Conservation (phyloP, 805 yeast species). For the Clavispora fructus region DNA sequence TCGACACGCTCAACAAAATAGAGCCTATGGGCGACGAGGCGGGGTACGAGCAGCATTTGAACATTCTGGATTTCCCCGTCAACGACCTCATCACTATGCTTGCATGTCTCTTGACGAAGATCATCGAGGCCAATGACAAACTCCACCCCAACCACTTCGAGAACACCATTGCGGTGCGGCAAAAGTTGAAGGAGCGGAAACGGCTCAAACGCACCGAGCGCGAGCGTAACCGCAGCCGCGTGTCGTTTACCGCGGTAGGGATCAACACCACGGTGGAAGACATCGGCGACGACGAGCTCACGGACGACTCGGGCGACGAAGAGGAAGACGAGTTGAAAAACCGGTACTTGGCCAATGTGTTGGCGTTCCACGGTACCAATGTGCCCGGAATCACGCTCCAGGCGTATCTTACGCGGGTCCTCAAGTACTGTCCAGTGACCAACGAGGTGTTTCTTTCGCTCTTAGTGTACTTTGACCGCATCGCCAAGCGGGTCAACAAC, state of each 20-base stretch:
- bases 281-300: conserved; percentile 20
- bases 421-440: conserved; percentile 97
- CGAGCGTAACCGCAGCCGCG: conserved; percentile 2
- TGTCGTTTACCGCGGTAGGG: conserved; percentile 9
- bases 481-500: conserved; percentile 75
- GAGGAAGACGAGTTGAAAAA: conserved; percentile 42
- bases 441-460: conserved; percentile 90
- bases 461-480: conserved; percentile 89
- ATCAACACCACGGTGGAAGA: conserved; percentile 15
- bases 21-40: conserved; percentile 8
- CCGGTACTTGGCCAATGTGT: conserved; percentile 58
- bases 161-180: conserved; percentile 38
- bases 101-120: conserved; percentile 76
- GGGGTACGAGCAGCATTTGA: conserved; percentile 49
- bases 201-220: conserved; percentile 22
- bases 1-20: conserved; percentile 21
- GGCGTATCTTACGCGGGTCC: conserved; percentile 82
- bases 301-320: conserved; percentile 18
- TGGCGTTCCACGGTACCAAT: conserved; percentile 93
- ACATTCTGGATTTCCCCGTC: conserved; percentile 79
- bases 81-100: conserved; percentile 79
- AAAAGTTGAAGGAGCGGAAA: conserved; percentile 31
- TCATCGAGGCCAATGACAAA: conserved; percentile 85
- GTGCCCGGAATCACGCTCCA: conserved; percentile 92
- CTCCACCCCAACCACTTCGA: conserved; percentile 66